Evolutionary conservation across 192 early-diverging fungal genomes (phyloP), one percentile per base, ranked within the genome.

Genomic region (Haplosporangium gracile): DNA sequence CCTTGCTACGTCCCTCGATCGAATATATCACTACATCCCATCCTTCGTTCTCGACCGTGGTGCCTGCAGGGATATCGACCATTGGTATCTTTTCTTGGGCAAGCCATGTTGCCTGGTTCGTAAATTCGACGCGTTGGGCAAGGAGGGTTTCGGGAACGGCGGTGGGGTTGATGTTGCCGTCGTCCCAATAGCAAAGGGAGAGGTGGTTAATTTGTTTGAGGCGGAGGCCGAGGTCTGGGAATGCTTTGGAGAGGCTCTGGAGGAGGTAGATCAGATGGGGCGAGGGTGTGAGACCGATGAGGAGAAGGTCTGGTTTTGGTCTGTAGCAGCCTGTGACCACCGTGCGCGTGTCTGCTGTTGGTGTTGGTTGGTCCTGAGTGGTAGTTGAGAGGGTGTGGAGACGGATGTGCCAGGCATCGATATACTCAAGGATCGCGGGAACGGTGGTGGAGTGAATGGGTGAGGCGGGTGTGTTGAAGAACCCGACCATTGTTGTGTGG

Each of bases 401-500:
- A 5, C 8, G 39, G 5, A 5, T 7, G 11, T 45, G 13, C 60
- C 60, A 65, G 26, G 18, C 5, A 5, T 72, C 43, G 42, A 72
- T 40, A 29, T 26, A 40, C 49, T 82, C 43, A 68, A 47, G 2
- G 13, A 74, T 60, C 34, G 68, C 49, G 4, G 79, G 4, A 2
- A 60, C 15, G 47, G 72, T 40, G 47, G 51, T 53, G 1, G 55
- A 4, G 34, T 36, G 51, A 39, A 13, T 55, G 13, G 34, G 40
- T 36, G 76, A 32, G 26, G 34, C 10, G n/a, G 70, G 78, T 15
- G 16, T 22, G 49, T 86, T 40, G 26, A 86, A 86, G 76, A 86
- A 86, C 2, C 84, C 84, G 70, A 86, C 79, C 79, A 81, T 86
- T 47, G 84, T 86, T 49, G 72, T 60, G 39, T 86, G 84, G 26